Base-by-base conservation (phyloP, 2,329 filamentous ascomycete species). In the Nannizziopsis arthrosporioides region DNA sequence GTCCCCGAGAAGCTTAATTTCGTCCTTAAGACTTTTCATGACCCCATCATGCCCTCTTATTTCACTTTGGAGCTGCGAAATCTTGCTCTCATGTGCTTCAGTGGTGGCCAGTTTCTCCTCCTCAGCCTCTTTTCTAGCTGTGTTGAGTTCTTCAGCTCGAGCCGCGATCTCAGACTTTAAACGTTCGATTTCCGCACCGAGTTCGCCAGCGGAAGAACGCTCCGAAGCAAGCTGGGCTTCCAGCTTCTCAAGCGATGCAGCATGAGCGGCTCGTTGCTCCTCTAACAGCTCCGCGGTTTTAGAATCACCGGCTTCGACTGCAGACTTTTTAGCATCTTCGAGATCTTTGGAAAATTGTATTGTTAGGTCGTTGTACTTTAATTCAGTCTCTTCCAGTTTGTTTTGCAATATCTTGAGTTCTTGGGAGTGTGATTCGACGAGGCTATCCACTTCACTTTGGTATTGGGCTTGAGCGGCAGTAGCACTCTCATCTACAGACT, bases 11-110 rank as follows among this genome's bases (percentile, higher is more conserved):
- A 61, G 62, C 17, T 63, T 55, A 44, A 64, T 61, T 49, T 70
- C 68, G 15, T 57, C 57, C 42, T 68, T 62, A 17, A 68, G 59
- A 31, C 61, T 65, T 18, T 67, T 62, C 31, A 66, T 62, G 2
- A 67, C 64, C 58, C 60, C 37, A 59, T 63, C 51, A 65, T 61
- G 40, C 63, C 55, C 52, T 69, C 62, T 38, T 18, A 53, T 11
- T 41, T 54, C 48, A 11, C 32, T 37, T 41, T 51, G 39, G 11
- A 51, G 40, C 19, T 47, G 44, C 17, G 19, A 2, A 31, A 51
- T 31, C 22, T 51, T 48, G 40, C n/a, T 22, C 19, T 50, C 47
- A n/a, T 54, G 47, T 27, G 27, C 11, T 41, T 68, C 58, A 18
- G 60, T 49, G 22, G 57, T 59, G 14, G 54, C 38, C 3, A 59